Conservation (phyloP, 192 early-diverging fungal species). For the Coemansia nantahalensis region DNA sequence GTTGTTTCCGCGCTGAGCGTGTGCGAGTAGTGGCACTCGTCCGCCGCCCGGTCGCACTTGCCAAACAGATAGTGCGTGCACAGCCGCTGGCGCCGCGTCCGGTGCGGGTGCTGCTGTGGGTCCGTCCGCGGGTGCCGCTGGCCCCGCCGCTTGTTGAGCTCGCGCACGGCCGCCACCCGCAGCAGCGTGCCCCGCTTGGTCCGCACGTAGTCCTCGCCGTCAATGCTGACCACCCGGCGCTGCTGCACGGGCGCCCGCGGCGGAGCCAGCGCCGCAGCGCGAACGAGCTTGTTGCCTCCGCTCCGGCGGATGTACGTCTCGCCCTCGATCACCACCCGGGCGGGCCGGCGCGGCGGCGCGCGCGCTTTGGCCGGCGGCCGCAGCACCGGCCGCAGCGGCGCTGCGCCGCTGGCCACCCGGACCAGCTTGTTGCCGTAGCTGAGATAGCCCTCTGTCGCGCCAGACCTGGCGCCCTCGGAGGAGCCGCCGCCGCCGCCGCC, state of each 20-base stretch:
- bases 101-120: neutral
- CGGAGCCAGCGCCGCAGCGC: slow-evolving; percentile 5
- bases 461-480: neutral
- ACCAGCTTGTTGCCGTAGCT: slow-evolving; percentile 39
- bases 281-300: slow-evolving; percentile 39
- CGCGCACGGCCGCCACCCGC: slow-evolving; percentile 20
- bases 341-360: neutral
- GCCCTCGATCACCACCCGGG: slow-evolving; percentile 23
- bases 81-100: slow-evolving; percentile 17
- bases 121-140: slow-evolving; percentile 1
- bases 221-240: slow-evolving; percentile 26
- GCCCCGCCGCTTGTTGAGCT: slow-evolving; percentile 1
- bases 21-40: slow-evolving; percentile 60
- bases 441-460: slow-evolving; percentile 13
- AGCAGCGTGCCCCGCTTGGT: slow-evolving; percentile 34
- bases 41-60: slow-evolving; percentile 16
- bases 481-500: neutral
- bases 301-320: slow-evolving; percentile 30
- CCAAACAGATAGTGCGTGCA: slow-evolving; percentile 35
- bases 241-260: neutral
- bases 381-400: neutral
- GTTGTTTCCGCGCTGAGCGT: slow-evolving; percentile 53
- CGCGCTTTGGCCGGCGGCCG: neutral
- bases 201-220: slow-evolving; percentile 39
- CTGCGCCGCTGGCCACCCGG: slow-evolving; percentile 23